These are phyloP conservation scores for Purshia tridentata DNA, from an alignment of 306 rosid genomes.

Conservation along the genomic window DNA sequence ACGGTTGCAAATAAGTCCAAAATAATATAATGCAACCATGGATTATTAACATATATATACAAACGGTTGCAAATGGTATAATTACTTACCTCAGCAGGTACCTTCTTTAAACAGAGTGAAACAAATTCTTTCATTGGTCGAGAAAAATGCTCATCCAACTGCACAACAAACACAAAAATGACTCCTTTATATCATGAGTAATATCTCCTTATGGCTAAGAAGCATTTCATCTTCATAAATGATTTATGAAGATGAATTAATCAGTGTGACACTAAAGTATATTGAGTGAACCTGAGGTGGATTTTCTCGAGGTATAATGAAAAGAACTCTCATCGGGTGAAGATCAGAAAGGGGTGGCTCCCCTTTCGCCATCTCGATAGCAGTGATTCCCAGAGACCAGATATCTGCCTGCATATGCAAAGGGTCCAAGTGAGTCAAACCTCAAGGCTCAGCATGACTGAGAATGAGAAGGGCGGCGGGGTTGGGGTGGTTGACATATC, in stretches of 20 bases:
- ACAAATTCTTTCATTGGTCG: constrained; percentile 96
- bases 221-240: constrained; percentile 13
- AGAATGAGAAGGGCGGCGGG: background rate
- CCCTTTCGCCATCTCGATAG: constrained; percentile 99
- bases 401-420: constrained; percentile 87
- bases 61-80: no score
- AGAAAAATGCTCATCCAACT: constrained; percentile 99
- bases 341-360: constrained; percentile 99
- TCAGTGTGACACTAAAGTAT: constrained; percentile 1
- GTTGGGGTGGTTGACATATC: no score
- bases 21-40: background rate
- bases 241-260: background rate
- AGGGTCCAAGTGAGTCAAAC: constrained; percentile 28
- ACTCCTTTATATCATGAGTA: constrained; percentile 19
- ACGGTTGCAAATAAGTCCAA: background rate
- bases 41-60: no score
- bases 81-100: constrained; percentile 84
- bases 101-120: constrained; percentile 84
- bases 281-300: constrained; percentile 82
- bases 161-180: constrained; percentile 40
- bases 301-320: constrained; percentile 94
- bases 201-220: constrained; percentile 13
- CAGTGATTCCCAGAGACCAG: constrained; percentile 98
- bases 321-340: constrained; percentile 98
- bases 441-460: constrained; percentile 18